These are phyloP conservation scores for Lasiosphaeria ovina DNA, from an alignment of 495 filamentous ascomycete genomes.

Conservation along the genomic window DNA sequence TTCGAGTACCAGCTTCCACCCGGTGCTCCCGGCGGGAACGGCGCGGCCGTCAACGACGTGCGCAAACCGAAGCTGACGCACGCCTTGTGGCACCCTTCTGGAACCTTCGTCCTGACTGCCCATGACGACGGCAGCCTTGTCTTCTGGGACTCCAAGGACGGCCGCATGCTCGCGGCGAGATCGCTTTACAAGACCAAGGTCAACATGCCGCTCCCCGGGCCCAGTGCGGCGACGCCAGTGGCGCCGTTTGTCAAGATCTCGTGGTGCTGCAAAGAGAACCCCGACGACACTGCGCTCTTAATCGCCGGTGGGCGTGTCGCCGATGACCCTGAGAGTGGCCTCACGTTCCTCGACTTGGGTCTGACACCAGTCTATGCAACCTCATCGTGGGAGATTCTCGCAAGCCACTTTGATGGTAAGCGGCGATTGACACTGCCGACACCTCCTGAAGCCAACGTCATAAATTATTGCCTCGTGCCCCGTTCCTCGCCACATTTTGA, in stretches of 20 bases:
- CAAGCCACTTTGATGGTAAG: conserved; percentile 73
- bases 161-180: conserved; percentile 77
- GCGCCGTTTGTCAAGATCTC: conserved; percentile 70
- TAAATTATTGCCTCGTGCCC: conserved; percentile 82
- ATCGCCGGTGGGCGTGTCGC: conserved; percentile 75
- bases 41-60: conserved; percentile 42
- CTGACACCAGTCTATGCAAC: conserved; percentile 86
- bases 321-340: conserved; percentile 62
- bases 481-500: conserved; percentile 78
- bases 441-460: conserved; percentile 73
- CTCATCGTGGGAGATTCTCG: conserved; percentile 78
- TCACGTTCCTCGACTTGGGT: conserved; percentile 88
- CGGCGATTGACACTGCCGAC: conserved; percentile 66
- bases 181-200: conserved; percentile 72
- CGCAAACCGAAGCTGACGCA: conserved; percentile 72
- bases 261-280: conserved; percentile 91
- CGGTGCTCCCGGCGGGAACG: conserved; percentile 84
- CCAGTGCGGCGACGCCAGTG: conserved; percentile 37
- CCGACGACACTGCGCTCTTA: conserved; percentile 87
- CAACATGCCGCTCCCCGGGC: conserved; percentile 49
- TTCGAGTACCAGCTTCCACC: conserved; percentile 79
- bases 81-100: conserved; percentile 91
- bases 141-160: conserved; percentile 93
- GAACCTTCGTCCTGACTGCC: conserved; percentile 81
- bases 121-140: conserved; percentile 89